Conservation (phyloP, 805 yeast species). For the Monosporozyma aerobia region DNA sequence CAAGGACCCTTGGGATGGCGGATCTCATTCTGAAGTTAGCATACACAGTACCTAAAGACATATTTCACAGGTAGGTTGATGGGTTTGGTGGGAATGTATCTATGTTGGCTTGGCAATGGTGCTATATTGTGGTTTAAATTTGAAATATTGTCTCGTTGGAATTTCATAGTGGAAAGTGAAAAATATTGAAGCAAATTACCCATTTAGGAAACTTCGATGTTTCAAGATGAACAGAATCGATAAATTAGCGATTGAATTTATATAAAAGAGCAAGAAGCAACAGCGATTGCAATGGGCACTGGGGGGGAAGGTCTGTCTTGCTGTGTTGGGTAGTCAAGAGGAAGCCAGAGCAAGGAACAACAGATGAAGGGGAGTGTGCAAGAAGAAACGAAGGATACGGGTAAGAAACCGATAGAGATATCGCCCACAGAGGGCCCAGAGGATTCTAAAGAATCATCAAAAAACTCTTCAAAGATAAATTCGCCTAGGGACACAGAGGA, state of each 20-base stretch:
- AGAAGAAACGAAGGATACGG: background rate
- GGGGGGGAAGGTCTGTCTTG: no score
- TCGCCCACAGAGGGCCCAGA: background rate
- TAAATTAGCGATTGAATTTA: background rate
- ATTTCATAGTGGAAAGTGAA: no score
- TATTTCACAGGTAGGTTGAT: constrained; percentile 13
- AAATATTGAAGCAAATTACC: background rate
- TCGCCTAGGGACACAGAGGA: background rate
- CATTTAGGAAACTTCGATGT: background rate
- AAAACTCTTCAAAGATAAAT: background rate
- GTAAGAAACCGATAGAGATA: background rate
- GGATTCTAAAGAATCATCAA: background rate
- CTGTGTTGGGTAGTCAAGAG: no score
- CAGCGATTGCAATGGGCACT: no score
- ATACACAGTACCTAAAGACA: constrained; percentile 66
- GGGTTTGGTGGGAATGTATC: background rate
- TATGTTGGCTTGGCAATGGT: no score
- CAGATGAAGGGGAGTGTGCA: no score
- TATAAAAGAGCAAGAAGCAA: background rate
- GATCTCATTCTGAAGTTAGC: constrained; percentile 35
- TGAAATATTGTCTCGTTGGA: no score
- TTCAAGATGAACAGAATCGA: background rate
- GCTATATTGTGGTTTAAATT: background rate
- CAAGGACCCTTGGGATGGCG: constrained; percentile 39
- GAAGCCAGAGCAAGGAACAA: no score